phyloP scores from a whole-genome alignment of 2,329 filamentous ascomycete species.

The Aureobasidium sp. region DNA sequence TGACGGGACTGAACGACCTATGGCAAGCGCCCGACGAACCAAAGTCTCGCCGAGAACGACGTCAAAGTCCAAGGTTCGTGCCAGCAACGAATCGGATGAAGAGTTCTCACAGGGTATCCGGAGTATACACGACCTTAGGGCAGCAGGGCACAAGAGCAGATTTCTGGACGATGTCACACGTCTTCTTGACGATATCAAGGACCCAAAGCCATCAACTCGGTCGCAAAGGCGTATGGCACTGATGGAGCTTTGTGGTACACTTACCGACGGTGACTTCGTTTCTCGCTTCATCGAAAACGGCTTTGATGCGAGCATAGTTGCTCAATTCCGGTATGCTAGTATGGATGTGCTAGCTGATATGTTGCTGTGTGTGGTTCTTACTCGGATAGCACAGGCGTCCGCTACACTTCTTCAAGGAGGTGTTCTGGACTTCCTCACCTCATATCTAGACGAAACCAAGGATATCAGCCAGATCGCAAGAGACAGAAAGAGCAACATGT shows the following conservation, averaged over 20 bases:
- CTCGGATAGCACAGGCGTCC: slow-evolving; percentile 53
- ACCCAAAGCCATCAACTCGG: slow-evolving; percentile 34
- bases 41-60: slow-evolving; percentile 19
- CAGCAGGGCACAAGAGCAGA: slow-evolving; percentile 50
- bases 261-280: slow-evolving; percentile 55
- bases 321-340: slow-evolving; percentile 43
- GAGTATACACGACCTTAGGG: slow-evolving; percentile 56
- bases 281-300: slow-evolving; percentile 68
- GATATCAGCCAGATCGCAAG: slow-evolving; percentile 57
- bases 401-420: slow-evolving; percentile 39
- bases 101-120: slow-evolving; percentile 40
- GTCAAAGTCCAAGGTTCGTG: slow-evolving; percentile 24
- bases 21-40: slow-evolving; percentile 8
- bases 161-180: slow-evolving; percentile 50
- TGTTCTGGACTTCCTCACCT: slow-evolving; percentile 41
- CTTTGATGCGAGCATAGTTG: slow-evolving; percentile 62
- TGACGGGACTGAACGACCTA: slow-evolving; percentile 19
- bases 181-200: slow-evolving; percentile 53
- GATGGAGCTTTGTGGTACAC: slow-evolving; percentile 48
- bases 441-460: slow-evolving; percentile 46
- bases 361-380: slow-evolving; percentile 55
- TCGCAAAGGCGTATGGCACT: slow-evolving; percentile 48
- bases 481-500: slow-evolving; percentile 62
- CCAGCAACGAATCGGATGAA: slow-evolving; percentile 43
- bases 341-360: slow-evolving; percentile 49